Percentiles rank a stretch among this genome's conserved stretches.
phyloP scores from a whole-genome alignment of 805 yeast genomes.

The Debaryomyces prosopidis region DNA sequence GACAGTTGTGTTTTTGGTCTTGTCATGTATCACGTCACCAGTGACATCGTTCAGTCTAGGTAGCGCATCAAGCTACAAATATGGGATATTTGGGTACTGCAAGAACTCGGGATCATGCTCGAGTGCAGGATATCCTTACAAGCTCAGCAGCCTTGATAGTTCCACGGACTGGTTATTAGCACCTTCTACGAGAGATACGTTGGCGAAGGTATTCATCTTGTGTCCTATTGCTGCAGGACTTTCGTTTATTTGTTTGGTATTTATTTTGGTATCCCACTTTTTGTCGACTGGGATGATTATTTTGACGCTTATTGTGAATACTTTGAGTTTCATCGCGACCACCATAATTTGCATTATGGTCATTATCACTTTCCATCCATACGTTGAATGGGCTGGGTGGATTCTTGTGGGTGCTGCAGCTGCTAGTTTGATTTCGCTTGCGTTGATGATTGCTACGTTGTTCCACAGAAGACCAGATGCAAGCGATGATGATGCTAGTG shows the following conservation, averaged over 20 bases:
- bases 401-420: conserved; percentile 66
- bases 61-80: conserved; percentile 43
- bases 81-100: conserved; percentile 74
- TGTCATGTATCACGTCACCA: conserved; percentile 65
- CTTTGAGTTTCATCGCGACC: conserved; percentile 54
- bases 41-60: conserved; percentile 50
- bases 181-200: conserved; percentile 44
- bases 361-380: conserved; percentile 62
- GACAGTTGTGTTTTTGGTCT: conserved; percentile 61
- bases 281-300: conserved; percentile 23
- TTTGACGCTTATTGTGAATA: conserved; percentile 44
- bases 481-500: conserved; percentile 17
- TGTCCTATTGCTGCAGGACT: conserved; percentile 70
- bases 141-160: conserved; percentile 28
- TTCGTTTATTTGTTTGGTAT: conserved; percentile 39
- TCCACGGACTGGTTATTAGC: conserved; percentile 51
- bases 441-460: conserved; percentile 43
- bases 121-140: conserved; percentile 47
- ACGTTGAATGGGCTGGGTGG: conserved; percentile 74
- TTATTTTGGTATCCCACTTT: conserved; percentile 26
- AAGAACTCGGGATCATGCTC: conserved; percentile 36
- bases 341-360: conserved; percentile 55
- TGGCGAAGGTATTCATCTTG: conserved; percentile 57
- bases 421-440: conserved; percentile 50
- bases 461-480: conserved; percentile 25